These are phyloP conservation scores for Mortierella hygrophila DNA, from an alignment of 192 early-diverging fungal species.

Conservation along the genomic window DNA sequence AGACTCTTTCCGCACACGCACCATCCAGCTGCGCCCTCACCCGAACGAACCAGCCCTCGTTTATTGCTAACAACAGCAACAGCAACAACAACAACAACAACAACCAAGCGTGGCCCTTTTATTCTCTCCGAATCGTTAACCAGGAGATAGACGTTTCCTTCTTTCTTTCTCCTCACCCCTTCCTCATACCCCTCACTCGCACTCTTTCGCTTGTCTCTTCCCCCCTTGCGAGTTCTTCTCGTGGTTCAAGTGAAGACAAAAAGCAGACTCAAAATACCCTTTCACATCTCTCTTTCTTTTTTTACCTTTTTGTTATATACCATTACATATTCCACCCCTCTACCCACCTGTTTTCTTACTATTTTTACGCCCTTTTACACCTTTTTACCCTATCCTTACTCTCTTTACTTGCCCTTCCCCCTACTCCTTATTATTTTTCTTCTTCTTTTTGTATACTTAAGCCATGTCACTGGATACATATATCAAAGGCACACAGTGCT, in stretches of 20 bases:
- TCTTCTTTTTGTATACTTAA: slow-evolving; percentile 4
- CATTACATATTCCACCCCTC: background rate
- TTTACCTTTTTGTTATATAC: slow-evolving; percentile 6
- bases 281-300: background rate
- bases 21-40: background rate
- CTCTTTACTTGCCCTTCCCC: background rate
- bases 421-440: background rate
- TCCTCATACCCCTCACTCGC: background rate
- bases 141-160: background rate
- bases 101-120: too few species aligned
- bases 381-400: background rate
- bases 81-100: too few species aligned
- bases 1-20: background rate
- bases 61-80: background rate
- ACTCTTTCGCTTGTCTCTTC: background rate
- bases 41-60: background rate
- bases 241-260: background rate
- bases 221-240: slow-evolving; percentile 6
- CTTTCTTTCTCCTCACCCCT: background rate
- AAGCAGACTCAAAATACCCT: background rate
- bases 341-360: background rate
- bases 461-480: slow-evolving; percentile 71
- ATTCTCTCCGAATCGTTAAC: background rate
- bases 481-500: slow-evolving; percentile 82
- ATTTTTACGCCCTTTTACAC: background rate